phyloP scores from a whole-genome alignment of 768 basidiomycete species.

The Tylopilus sp. region DNA sequence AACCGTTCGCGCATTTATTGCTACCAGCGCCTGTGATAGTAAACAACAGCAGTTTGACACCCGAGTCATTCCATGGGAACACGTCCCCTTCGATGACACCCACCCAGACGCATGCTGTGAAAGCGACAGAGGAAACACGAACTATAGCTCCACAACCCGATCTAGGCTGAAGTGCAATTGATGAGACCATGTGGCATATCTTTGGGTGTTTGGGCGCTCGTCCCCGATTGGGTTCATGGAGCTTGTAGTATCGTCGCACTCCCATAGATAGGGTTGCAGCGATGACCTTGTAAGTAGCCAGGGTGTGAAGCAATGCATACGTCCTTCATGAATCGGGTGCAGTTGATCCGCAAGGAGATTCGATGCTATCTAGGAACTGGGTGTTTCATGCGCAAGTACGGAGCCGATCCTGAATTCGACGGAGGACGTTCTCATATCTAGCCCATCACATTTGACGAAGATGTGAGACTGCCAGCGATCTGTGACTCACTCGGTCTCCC shows the following conservation, averaged over 20 bases:
- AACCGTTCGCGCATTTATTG: constrained; percentile 35
- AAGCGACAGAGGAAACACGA: constrained; percentile 13
- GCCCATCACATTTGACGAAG: too few species aligned
- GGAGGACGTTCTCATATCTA: too few species aligned
- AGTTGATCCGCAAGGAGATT: neutral
- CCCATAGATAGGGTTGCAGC: neutral
- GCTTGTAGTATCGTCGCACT: neutral
- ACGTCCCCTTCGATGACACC: constrained; percentile 42
- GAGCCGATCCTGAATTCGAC: too few species aligned
- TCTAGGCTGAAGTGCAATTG: constrained; percentile 22
- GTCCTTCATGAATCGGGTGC: neutral
- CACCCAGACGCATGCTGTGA: constrained; percentile 16
- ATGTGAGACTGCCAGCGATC: too few species aligned
- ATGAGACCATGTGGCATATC: neutral
- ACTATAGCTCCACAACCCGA: constrained; percentile 23
- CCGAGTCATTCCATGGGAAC: constrained; percentile 59
- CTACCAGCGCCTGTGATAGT: constrained; percentile 22
- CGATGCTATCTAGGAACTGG: too few species aligned
- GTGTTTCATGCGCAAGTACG: too few species aligned
- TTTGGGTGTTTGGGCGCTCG: neutral
- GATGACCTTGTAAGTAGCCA: constrained; percentile 5
- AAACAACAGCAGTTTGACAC: constrained; percentile 44
- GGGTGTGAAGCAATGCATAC: neutral
- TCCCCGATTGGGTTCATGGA: neutral
- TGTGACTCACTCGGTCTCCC: too few species aligned